phyloP scores from a whole-genome alignment of 345 rosid species.

The Brassica juncea region DNA sequence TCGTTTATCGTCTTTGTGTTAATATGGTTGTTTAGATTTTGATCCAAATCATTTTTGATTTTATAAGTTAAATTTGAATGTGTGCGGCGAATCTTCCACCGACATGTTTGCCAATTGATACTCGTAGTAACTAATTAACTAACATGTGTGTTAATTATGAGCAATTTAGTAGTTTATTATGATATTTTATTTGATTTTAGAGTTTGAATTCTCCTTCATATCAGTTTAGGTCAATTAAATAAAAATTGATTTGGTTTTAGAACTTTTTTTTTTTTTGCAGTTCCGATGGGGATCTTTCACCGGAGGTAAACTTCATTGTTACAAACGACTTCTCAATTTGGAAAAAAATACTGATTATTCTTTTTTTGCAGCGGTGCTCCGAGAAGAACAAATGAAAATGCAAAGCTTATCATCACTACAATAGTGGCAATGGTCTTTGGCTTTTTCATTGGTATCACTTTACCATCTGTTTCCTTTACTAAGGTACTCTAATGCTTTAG shows the following conservation, averaged over 20 bases:
- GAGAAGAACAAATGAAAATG: slow-evolving; percentile 58
- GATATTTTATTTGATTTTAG: no score
- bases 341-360: neutral
- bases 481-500: slow-evolving; percentile 48
- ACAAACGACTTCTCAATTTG: neutral
- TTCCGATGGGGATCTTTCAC: slow-evolving; percentile 53
- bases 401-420: slow-evolving; percentile 55
- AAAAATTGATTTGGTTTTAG: neutral
- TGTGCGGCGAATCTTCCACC: slow-evolving; percentile 10
- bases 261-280: slow-evolving; percentile 22
- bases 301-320: slow-evolving; percentile 56
- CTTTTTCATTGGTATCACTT: slow-evolving; percentile 69
- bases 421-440: slow-evolving; percentile 72
- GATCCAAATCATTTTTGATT: neutral
- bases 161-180: neutral
- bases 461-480: slow-evolving; percentile 59
- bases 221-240: slow-evolving; percentile 8
- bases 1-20: neutral
- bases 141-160: neutral
- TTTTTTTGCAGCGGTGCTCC: slow-evolving; percentile 54
- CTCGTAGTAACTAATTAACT: neutral
- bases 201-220: neutral
- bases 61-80: neutral
- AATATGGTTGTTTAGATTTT: neutral
- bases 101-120: neutral